Percentiles rank a stretch among this genome's conserved stretches.
These are phyloP conservation scores for Arthrobotrys entomopaga DNA, from an alignment of 2,329 filamentous ascomycete genomes.

Conservation along the genomic window DNA sequence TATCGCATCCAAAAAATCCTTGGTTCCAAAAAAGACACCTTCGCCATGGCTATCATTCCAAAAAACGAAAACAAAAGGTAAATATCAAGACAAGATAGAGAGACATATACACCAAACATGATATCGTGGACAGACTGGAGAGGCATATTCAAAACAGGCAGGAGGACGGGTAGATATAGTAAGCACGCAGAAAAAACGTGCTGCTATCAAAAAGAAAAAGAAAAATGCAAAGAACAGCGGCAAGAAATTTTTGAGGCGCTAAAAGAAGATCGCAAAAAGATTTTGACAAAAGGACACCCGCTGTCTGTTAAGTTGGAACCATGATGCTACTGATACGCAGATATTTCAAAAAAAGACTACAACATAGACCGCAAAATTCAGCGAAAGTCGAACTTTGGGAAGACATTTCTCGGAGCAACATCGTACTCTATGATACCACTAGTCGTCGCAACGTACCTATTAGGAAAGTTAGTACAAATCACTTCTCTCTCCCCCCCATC, in stretches of 20 bases:
- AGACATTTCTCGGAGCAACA: constrained; percentile 54
- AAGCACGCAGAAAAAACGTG: neutral
- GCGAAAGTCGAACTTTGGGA: constrained; percentile 53
- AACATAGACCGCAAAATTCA: constrained; percentile 3
- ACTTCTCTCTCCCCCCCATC: neutral
- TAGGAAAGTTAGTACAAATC: neutral
- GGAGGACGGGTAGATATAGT: neutral
- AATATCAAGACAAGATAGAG: no score
- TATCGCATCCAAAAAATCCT: neutral
- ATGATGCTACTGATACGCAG: constrained; percentile 1
- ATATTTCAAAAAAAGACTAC: neutral
- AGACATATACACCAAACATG: constrained; percentile 18
- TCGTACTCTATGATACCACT: constrained; percentile 59
- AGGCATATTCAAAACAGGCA: neutral
- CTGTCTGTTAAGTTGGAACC: neutral
- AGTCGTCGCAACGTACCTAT: constrained; percentile 59
- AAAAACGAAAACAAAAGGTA: neutral
- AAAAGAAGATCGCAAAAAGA: neutral
- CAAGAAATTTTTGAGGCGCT: constrained; percentile 5
- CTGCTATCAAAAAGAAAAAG: neutral
- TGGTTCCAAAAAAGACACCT: constrained; percentile 7
- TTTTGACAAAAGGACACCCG: neutral
- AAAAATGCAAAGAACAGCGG: neutral
- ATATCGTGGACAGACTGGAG: neutral
- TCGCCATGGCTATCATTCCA: constrained; percentile 32